Evolutionary conservation across 2,329 filamentous ascomycete genomes (phyloP).

Genomic region (Thielaviopsis cerberus): DNA sequence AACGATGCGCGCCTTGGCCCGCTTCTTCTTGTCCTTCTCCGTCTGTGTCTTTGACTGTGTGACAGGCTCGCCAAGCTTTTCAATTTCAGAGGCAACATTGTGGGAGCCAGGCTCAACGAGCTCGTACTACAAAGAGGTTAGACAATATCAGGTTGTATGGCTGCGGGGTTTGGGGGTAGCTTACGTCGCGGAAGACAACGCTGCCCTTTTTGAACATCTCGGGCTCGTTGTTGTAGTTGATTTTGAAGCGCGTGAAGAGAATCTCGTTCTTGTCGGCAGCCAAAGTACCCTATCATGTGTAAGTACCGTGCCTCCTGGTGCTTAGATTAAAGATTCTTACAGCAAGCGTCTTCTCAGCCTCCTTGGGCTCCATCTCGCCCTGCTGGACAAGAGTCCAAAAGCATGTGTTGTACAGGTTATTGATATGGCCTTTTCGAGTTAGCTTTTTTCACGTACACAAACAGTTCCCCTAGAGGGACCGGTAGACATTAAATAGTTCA

Average conservation of each 20-base stretch:
- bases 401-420: constrained; percentile 94
- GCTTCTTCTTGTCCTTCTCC: constrained; percentile 66
- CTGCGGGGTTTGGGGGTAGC: constrained; percentile 15
- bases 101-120: constrained; percentile 40
- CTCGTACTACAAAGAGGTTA: constrained; percentile 37
- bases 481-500: no score
- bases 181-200: constrained; percentile 65
- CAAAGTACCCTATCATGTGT: constrained; percentile 47
- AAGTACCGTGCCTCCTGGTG: constrained; percentile 8
- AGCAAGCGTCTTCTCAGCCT: constrained; percentile 65
- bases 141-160: not conserved
- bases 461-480: no score
- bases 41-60: constrained; percentile 58
- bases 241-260: constrained; percentile 66
- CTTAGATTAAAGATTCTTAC: constrained; percentile 24
- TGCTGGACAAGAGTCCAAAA: constrained; percentile 79
- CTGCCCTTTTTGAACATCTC: constrained; percentile 90
- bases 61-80: constrained; percentile 31
- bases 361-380: constrained; percentile 55
- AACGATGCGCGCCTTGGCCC: constrained; percentile 61
- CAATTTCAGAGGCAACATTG: constrained; percentile 27
- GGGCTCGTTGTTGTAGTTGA: constrained; percentile 95
- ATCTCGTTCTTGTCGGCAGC: constrained; percentile 91
- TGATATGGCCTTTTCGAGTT: constrained; percentile 58
- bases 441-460: constrained; percentile 9